phyloP scores from a whole-genome alignment of 805 yeast species.

The Sungouiozyma ichnusensis region DNA sequence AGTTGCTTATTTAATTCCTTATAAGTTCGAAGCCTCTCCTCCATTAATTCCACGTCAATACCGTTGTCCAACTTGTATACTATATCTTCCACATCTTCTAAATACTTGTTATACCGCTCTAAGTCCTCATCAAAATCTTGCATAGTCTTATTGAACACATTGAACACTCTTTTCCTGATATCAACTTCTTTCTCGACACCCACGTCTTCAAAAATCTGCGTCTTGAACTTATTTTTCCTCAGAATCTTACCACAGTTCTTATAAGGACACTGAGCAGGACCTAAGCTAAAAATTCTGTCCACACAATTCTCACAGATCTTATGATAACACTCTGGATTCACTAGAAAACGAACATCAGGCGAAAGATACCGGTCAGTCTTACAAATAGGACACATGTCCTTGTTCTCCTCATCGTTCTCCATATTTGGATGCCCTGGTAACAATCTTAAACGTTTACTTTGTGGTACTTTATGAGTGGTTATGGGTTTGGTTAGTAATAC shows the following conservation, averaged over 20 bases:
- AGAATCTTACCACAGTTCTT: slow-evolving; percentile 80
- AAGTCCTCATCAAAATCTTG: slow-evolving; percentile 53
- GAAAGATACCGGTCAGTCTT: slow-evolving; percentile 89
- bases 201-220: slow-evolving; percentile 87
- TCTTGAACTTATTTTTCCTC: slow-evolving; percentile 80
- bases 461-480: not conserved
- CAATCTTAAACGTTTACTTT: slow-evolving; percentile 2
- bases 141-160: slow-evolving; percentile 69
- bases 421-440: slow-evolving; percentile 6
- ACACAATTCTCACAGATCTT: slow-evolving; percentile 96
- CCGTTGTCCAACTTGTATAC: slow-evolving; percentile 67
- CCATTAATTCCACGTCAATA: slow-evolving; percentile 59
- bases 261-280: slow-evolving; percentile 96
- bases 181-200: slow-evolving; percentile 88
- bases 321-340: slow-evolving; percentile 96
- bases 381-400: slow-evolving; percentile 95
- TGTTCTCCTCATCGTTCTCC: slow-evolving; percentile 44
- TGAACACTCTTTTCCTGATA: slow-evolving; percentile 65
- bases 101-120: slow-evolving; percentile 58
- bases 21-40: slow-evolving; percentile 52
- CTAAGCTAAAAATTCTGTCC: slow-evolving; percentile 84
- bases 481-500: too few species aligned
- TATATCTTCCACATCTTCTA: slow-evolving; percentile 75
- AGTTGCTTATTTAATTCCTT: slow-evolving; percentile 65
- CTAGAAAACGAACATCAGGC: slow-evolving; percentile 84